Evolutionary conservation across 495 filamentous ascomycete species (phyloP), one percentile per base, ranked within the genome.

Genomic region (Lasiosphaeria miniovina): DNA sequence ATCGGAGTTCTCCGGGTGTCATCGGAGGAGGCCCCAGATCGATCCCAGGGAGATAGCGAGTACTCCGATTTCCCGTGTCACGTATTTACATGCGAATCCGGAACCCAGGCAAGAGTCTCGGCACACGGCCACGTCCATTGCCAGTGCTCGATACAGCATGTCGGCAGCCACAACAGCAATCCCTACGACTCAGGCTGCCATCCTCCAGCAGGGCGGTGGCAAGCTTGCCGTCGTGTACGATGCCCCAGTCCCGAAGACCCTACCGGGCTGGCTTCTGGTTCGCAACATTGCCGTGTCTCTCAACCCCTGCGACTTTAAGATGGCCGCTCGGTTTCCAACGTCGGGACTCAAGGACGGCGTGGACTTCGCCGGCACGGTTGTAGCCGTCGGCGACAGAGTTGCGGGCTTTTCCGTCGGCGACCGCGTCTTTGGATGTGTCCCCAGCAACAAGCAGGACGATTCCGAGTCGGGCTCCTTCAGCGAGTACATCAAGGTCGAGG

Each of bases 241-340:
- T 56, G 59, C 36, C 4, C 59, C 63, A 1, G 46, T 62, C 11
- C 63, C 59, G 5, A 48, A 11, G 31, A 11, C 55, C 1, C 6
- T 33, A 6, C 50, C 38, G 1, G 55, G 49, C 11, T 43, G 36
- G 52, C 36, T 54, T 53, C 15, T 60, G n/a, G 50, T 41, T 41
- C 33, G 53, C 52, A 50, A 57, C 24, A 12, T 24, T 34, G 54
- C 57, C 5, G 62, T 68, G n/a, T 52, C 60, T 0, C 56, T 68
- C 1, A 68, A 71, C 59, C 70, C 68, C 3, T 17, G 17, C 46
- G 70, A 72, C 46, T 59, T 55, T 55, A 73, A 73, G 61, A 64
- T 67, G 56, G 48, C 17, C 33, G 55, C 17, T 1, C 11, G 15
- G 3, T 65, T 67, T 41, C 63, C 64, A 0, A 61, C 49, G 0